These are phyloP conservation scores for Aspergillus carlsbadensis DNA, from an alignment of 495 filamentous ascomycete genomes.

Conservation along the genomic window DNA sequence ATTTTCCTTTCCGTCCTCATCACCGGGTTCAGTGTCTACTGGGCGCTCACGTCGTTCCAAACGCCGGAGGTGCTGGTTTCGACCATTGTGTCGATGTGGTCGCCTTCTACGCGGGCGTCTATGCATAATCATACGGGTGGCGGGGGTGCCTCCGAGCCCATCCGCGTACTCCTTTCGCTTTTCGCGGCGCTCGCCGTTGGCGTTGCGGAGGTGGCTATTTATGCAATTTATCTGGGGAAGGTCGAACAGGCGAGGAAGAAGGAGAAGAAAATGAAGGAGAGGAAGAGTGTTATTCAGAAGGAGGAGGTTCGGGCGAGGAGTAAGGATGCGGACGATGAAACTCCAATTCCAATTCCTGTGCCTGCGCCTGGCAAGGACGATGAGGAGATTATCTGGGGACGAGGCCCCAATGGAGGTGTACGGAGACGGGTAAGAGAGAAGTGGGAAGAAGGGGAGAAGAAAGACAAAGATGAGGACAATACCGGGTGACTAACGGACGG, in stretches of 20 bases:
- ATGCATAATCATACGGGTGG: constrained; percentile 12
- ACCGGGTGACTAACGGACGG: not conserved
- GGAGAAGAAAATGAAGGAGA: constrained; percentile 64
- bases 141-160: constrained; percentile 34
- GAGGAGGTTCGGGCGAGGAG: constrained; percentile 26
- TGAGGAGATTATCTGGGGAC: constrained; percentile 46
- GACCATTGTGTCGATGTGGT: constrained; percentile 45
- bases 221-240: constrained; percentile 80
- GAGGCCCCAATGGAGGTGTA: constrained; percentile 45
- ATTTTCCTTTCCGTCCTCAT: constrained; percentile 48
- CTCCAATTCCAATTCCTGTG: not conserved
- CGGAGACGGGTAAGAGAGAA: constrained; percentile 44
- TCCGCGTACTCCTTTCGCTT: constrained; percentile 40
- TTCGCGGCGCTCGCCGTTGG: constrained; percentile 60
- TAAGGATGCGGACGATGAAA: not conserved
- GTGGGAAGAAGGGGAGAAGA: constrained; percentile 37
- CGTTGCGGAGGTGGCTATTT: constrained; percentile 83
- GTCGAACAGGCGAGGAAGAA: constrained; percentile 67
- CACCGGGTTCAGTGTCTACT: constrained; percentile 47
- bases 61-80: constrained; percentile 37
- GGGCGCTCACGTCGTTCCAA: constrained; percentile 53
- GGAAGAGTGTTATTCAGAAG: constrained; percentile 66
- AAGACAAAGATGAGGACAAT: not conserved
- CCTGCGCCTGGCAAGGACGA: constrained; percentile 20
- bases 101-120: constrained; percentile 27